Percentiles rank a stretch among this genome's conserved stretches.
Conservation (phyloP, 139 green algal species). For the Microglena sp. region DNA sequence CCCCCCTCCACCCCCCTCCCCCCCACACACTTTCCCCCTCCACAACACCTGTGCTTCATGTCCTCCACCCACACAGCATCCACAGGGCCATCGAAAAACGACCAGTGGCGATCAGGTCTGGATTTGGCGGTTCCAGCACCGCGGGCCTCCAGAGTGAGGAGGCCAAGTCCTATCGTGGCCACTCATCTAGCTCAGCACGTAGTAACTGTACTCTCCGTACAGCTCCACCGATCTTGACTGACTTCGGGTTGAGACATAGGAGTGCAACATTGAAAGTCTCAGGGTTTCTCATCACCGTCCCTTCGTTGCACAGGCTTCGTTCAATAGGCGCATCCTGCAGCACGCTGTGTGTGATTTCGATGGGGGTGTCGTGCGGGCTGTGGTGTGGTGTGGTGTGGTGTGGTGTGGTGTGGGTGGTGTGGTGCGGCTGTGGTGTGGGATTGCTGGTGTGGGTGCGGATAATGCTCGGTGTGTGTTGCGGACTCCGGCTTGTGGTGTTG, state of each 20-base stretch:
- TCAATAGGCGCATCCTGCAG: too few relatives aligned
- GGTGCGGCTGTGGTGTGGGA: neutral
- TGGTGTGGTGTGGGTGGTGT: neutral
- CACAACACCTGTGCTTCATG: constrained; percentile 57
- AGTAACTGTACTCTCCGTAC: constrained; percentile 73
- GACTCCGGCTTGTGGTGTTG: too few relatives aligned
- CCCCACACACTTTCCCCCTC: neutral
- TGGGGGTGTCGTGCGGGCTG: neutral
- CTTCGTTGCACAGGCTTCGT: too few relatives aligned
- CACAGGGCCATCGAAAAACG: constrained; percentile 72
- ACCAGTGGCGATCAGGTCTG: constrained; percentile 53
- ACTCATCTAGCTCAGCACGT: constrained; percentile 69
- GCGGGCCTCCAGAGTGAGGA: neutral
- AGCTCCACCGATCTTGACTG: constrained; percentile 72
- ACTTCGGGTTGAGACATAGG: constrained; percentile 71
- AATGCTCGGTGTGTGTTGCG: too few relatives aligned
- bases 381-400: neutral
- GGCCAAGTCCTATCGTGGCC: constrained; percentile 18
- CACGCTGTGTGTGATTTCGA: neutral
- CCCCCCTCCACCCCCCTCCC: neutral
- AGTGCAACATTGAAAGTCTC: constrained; percentile 26
- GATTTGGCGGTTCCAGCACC: constrained; percentile 18
- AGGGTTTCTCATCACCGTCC: too few relatives aligned
- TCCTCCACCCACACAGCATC: constrained; percentile 80
- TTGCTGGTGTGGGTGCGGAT: too few relatives aligned